A percentile compares a stretch with the other conserved stretches of the same genome.
phyloP scores from a whole-genome alignment of 2,329 filamentous ascomycete species.

The Plectosphaerella sp. region DNA sequence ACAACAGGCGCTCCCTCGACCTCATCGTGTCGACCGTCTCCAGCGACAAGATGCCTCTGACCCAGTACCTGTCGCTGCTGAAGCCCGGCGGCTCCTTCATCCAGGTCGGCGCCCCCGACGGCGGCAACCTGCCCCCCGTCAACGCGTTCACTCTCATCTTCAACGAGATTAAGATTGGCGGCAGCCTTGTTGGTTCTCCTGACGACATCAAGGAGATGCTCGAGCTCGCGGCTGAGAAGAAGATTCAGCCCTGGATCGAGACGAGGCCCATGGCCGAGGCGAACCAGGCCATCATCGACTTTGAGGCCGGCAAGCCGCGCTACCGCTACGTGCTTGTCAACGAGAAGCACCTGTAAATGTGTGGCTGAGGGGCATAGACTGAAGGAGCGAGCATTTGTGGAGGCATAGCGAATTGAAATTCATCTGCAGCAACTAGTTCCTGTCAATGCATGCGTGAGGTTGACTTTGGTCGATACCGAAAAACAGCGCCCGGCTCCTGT shows the following conservation, averaged over 20 bases:
- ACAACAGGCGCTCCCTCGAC: conserved; percentile 47
- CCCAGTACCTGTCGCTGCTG: conserved; percentile 52
- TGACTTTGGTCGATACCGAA: neutral
- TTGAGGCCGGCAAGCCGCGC: conserved; percentile 45
- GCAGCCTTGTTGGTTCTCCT: conserved; percentile 33
- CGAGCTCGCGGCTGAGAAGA: conserved; percentile 46
- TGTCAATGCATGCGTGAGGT: neutral
- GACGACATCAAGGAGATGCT: conserved; percentile 53
- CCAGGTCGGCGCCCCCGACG: conserved; percentile 46
- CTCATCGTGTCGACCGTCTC: conserved; percentile 57
- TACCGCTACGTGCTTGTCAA: conserved; percentile 38
- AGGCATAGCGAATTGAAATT: neutral
- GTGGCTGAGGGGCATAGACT: neutral
- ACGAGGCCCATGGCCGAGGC: conserved; percentile 45
- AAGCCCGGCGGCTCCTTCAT: conserved; percentile 16
- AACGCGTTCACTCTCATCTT: conserved; percentile 51
- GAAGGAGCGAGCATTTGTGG: neutral
- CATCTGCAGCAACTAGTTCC: neutral
- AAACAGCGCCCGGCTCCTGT: neutral
- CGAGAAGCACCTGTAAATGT: conserved; percentile 17
- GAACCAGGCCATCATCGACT: conserved; percentile 47
- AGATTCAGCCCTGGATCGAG: conserved; percentile 50
- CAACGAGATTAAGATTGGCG: conserved; percentile 44
- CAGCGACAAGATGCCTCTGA: conserved; percentile 37
- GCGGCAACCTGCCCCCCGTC: conserved; percentile 28